These are phyloP conservation scores for Colletotrichum destructivum DNA, from an alignment of 2,329 filamentous ascomycete genomes.

Conservation along the genomic window DNA sequence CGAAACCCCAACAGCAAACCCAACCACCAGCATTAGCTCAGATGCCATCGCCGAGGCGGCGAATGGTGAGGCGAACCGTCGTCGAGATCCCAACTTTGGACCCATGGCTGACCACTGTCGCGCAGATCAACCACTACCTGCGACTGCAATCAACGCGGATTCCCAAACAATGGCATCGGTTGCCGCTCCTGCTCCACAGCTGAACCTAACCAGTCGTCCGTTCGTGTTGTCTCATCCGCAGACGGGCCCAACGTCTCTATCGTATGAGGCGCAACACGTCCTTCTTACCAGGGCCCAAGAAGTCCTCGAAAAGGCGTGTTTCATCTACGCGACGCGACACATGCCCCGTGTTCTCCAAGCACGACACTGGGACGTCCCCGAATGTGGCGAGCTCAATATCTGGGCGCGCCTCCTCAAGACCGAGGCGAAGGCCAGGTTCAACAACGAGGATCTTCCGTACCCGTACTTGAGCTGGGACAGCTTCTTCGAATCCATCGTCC, in stretches of 20 bases:
- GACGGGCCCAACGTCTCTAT: neutral
- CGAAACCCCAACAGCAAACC: neutral
- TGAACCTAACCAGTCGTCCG: neutral
- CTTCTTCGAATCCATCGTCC: conserved; percentile 1
- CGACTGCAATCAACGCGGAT: neutral
- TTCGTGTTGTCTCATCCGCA: neutral
- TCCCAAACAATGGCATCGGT: neutral
- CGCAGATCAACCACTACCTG: neutral
- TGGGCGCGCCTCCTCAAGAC: neutral
- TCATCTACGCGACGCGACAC: neutral
- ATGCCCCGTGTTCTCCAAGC: neutral
- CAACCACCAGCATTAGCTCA: neutral
- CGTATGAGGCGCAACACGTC: neutral
- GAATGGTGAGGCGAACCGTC: neutral
- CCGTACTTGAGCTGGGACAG: neutral
- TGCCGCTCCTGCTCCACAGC: neutral
- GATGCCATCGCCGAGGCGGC: neutral
- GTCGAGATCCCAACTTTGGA: no score
- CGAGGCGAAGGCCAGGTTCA: neutral
- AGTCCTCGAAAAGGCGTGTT: neutral
- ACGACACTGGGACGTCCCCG: neutral
- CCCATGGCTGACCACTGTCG: neutral
- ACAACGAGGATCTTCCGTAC: neutral
- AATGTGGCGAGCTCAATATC: neutral
- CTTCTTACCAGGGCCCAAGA: neutral